These are phyloP conservation scores for Colletotrichum noveboracense DNA, from an alignment of 2,329 filamentous ascomycete species.

Conservation along the genomic window DNA sequence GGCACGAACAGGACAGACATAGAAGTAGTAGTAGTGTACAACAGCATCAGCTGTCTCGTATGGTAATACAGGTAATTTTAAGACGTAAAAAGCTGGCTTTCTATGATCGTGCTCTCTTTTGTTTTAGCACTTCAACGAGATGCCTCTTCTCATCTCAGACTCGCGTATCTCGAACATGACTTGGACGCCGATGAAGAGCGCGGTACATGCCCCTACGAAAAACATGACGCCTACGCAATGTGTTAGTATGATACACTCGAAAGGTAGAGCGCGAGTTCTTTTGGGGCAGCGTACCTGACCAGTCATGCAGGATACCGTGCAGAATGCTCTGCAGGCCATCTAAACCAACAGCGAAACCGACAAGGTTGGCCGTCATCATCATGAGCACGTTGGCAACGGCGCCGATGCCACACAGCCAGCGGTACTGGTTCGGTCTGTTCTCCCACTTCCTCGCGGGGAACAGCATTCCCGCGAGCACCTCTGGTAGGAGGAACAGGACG, in stretches of 20 bases:
- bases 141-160: conserved; percentile 80
- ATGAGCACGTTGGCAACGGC: conserved; percentile 85
- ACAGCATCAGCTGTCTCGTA: neutral
- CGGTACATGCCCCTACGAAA: conserved; percentile 71
- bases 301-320: conserved; percentile 76
- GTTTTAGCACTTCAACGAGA: conserved; percentile 81
- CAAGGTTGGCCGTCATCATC: conserved; percentile 95
- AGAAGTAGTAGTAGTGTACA: neutral
- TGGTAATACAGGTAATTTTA: neutral
- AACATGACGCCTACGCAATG: conserved; percentile 68
- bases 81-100: neutral
- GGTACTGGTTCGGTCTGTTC: conserved; percentile 71
- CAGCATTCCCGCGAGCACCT: conserved; percentile 72
- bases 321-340: conserved; percentile 85
- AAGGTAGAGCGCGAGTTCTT: neutral
- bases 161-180: conserved; percentile 97
- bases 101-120: neutral
- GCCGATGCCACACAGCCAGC: conserved; percentile 80
- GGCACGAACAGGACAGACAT: neutral
- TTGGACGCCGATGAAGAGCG: conserved; percentile 84
- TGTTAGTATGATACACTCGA: neutral
- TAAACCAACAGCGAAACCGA: conserved; percentile 91
- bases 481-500: conserved; percentile 90
- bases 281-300: conserved; percentile 58
- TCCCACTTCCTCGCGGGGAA: conserved; percentile 80